Evolutionary conservation across 73 alveolate genomes (phyloP), one percentile per base, ranked within the genome.

Genomic region (Loxodes magnus): DNA sequence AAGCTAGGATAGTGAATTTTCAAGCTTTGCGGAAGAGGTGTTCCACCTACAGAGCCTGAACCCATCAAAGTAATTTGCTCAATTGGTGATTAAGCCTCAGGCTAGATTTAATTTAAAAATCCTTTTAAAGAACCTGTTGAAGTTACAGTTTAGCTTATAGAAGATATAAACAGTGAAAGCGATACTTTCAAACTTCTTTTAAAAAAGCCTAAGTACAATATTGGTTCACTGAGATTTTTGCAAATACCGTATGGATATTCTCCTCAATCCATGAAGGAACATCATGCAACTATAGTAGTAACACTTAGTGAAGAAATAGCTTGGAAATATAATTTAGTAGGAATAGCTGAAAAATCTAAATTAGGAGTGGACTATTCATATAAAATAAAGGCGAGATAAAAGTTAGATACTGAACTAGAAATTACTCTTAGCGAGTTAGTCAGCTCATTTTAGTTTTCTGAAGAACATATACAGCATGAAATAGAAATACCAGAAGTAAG

Each of bases 1-100:
- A 71, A 68, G 36, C 82, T 92, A 3, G 99, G 99, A 35, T 82
- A 89, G 52, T 92, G 99, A 97, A 96, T 84, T 53, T 92, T 53
- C 65, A 67, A 84, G 54, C 66, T 83, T 15, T 82, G 82, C 68
- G 99, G 99, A 5, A 81, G 73, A 26, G 99, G 99, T 17, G 59
- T 88, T 0, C 95, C 96, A 2, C 99, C 99, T 10, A 92, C 99
- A 15, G 50, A 64, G 10, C 84, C 88, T 90, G 96, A 90, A 49
- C 92, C 96, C 0, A 77, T 87, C 15, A 90, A 87, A 43, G 82
- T 84, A 16, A 51, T 93, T 2, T 90, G 96, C 24, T 83, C 93
- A 4, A 94, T 92, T 2, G 97, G 99, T 12, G 92, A 92, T 54
- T 88, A 76, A 43, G 74, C 92, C 34, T 88, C 97, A n/a, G 91